Evolutionary conservation across 2,329 filamentous ascomycete species (phyloP).

Genomic region (Trichoderma brevicompactum): DNA sequence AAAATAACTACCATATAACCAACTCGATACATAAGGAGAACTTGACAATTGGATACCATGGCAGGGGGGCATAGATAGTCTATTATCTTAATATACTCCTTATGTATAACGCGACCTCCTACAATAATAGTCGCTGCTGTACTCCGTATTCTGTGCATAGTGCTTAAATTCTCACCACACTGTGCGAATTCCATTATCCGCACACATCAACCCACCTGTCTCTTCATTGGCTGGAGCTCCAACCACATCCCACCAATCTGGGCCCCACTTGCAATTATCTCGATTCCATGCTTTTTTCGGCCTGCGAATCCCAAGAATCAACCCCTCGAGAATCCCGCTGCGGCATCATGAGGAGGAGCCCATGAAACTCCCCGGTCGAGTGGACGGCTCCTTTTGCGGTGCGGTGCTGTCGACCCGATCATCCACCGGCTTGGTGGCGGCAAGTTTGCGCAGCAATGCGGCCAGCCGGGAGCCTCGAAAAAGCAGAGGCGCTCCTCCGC

Average conservation of each 20-base stretch:
- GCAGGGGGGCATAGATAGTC: too few species aligned
- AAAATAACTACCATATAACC: too few species aligned
- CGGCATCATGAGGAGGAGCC: conserved; percentile 56
- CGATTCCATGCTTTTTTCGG: conserved; percentile 28
- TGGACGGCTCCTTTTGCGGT: conserved; percentile 64
- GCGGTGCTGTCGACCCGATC: conserved; percentile 56
- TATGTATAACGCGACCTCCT: too few species aligned
- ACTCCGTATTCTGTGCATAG: too few species aligned
- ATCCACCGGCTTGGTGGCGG: conserved; percentile 35
- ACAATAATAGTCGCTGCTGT: too few species aligned
- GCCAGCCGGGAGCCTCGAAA: conserved; percentile 36
- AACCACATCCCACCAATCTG: conserved; percentile 15
- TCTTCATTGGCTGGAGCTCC: conserved; percentile 16
- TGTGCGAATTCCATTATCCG: not conserved
- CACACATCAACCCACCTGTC: not conserved
- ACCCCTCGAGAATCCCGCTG: conserved; percentile 26
- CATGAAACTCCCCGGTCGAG: conserved; percentile 64
- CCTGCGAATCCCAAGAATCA: conserved; percentile 3
- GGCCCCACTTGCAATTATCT: conserved; percentile 21
- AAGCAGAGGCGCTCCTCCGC: conserved; percentile 31
- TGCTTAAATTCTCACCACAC: not conserved
- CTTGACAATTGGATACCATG: too few species aligned
- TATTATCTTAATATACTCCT: too few species aligned
- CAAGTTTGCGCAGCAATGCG: conserved; percentile 28
- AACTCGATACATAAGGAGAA: too few species aligned